Evolutionary conservation across 306 rosid species (phyloP), one percentile per base, ranked within the genome.

Genomic region (Albizia julibrissin): DNA sequence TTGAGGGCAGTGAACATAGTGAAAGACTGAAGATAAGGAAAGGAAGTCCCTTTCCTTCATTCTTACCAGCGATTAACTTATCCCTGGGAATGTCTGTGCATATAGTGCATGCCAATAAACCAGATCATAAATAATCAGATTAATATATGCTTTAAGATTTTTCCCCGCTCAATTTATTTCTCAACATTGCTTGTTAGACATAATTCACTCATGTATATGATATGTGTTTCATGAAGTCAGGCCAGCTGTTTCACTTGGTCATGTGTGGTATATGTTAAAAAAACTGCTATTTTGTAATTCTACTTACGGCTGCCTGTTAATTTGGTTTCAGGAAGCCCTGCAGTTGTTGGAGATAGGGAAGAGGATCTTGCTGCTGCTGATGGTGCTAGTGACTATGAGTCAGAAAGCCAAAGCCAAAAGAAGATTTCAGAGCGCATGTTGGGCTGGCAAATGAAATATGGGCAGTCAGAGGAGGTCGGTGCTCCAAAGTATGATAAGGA

Each of bases 401-500:
- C 94, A 33, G 98, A 95, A 89, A 82, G 87, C 78, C 95, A 88
- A 79, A 90, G 83, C 72, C 95, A 90, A 84, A 93, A 95, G 88
- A 95, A 91, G 90, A 95, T 92, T 80, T 88, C 96, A 3, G 97
- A 92, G 84, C 94, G 91, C 80, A 92, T 92, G 99, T 85, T 92
- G 80, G 86, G 92, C 85, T 95, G 99, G 99, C 94, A 87, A 61
- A 87, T 93, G 91, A 84, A 92, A 15, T 91, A 92, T 59, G 91
- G 91, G 0, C 90, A 89, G 11, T 88, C 89, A 59, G 94, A 89
- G 85, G 99, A 91, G 79, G 82, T 85, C 29, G 86, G 75, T 9
- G 86, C 88, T 69, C 91, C 98, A 50, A 89, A 69, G 84, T 93
- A 87, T 56, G 98, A 93, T 69, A 95, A 93, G 83, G 98, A 88